These are phyloP conservation scores for Coemansia sp. DNA, from an alignment of 192 early-diverging fungal genomes.

Conservation along the genomic window DNA sequence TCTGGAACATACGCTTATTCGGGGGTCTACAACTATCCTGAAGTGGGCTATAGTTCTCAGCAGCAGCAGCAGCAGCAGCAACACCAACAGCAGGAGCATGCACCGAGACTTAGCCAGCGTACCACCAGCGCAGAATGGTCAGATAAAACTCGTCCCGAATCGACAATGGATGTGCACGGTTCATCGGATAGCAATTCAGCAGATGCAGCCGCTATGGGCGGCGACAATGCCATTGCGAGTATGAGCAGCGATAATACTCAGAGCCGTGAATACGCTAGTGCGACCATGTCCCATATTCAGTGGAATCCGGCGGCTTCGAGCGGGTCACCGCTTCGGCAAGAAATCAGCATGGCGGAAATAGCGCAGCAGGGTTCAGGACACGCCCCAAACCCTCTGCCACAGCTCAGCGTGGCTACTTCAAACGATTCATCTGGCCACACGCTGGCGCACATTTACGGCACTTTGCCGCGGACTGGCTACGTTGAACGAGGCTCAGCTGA, in stretches of 20 bases:
- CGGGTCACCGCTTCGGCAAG: conserved; percentile 37
- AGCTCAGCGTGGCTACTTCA: not conserved
- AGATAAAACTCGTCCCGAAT: not conserved
- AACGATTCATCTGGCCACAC: not conserved
- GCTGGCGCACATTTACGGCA: conserved; percentile 18
- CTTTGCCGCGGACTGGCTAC: conserved; percentile 31
- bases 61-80: not conserved
- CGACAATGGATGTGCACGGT: not conserved
- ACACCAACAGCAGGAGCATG: no score
- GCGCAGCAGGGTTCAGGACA: not conserved
- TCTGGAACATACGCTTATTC: conserved; percentile 1
- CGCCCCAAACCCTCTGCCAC: not conserved
- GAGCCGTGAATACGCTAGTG: conserved; percentile 21
- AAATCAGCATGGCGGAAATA: conserved; percentile 13
- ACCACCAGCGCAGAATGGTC: not conserved
- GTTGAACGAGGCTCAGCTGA: conserved; percentile 3
- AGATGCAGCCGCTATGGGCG: conserved; percentile 1
- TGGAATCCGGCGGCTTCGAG: conserved; percentile 34
- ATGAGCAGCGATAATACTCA: conserved; percentile 8
- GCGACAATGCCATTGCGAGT: conserved; percentile 1
- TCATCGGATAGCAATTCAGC: conserved; percentile 1
- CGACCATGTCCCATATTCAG: conserved; percentile 34
- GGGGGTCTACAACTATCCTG: conserved; percentile 38
- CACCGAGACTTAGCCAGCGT: not conserved
- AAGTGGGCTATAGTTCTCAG: conserved; percentile 22